Evolutionary conservation across 2,329 filamentous ascomycete species (phyloP).

Genomic region (Fusarium avenaceum): DNA sequence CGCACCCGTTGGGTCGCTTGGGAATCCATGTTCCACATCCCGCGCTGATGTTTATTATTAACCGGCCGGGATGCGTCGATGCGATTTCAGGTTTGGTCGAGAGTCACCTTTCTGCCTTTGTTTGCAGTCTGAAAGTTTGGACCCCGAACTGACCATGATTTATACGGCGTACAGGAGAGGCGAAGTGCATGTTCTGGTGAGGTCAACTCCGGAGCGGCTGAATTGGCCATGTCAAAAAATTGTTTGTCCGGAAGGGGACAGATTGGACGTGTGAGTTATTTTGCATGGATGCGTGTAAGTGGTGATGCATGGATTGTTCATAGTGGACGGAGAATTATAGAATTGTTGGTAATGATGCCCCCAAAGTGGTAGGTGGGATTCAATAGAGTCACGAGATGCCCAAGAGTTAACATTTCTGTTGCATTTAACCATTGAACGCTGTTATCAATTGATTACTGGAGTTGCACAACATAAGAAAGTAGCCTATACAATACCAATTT

Average conservation of each 20-base stretch:
- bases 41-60: conserved; percentile 30
- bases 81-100: conserved; percentile 15
- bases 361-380: conserved; percentile 41
- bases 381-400: conserved; percentile 14
- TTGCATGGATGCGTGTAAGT: conserved; percentile 12
- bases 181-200: conserved; percentile 31
- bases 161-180: conserved; percentile 22
- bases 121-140: neutral
- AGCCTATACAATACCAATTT: neutral
- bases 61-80: conserved; percentile 7
- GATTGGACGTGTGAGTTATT: conserved; percentile 11
- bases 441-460: neutral
- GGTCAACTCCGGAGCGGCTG: conserved; percentile 2
- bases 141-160: conserved; percentile 20
- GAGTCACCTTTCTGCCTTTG: conserved; percentile 2
- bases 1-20: conserved; percentile 19
- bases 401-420: neutral
- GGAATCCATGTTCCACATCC: conserved; percentile 29
- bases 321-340: conserved; percentile 32
- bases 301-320: conserved; percentile 6
- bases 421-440: neutral
- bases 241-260: conserved; percentile 16
- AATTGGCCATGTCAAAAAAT: neutral
- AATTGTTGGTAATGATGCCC: conserved; percentile 32
- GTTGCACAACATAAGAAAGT: neutral